These are phyloP conservation scores for Russula lepida DNA, from an alignment of 768 basidiomycete species.

Conservation along the genomic window DNA sequence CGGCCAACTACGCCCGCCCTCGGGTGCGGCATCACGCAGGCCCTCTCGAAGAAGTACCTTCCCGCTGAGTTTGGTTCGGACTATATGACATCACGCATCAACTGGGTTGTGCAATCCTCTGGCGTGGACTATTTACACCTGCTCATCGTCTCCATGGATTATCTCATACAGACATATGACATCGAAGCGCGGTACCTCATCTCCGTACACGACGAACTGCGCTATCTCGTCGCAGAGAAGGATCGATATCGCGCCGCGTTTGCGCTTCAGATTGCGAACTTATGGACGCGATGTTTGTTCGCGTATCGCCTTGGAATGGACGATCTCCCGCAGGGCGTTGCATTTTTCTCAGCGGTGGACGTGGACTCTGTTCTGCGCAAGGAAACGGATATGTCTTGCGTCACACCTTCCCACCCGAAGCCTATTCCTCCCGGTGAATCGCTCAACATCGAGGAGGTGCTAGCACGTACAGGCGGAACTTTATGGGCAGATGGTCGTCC, in stretches of 20 bases:
- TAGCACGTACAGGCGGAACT: constrained; percentile 61
- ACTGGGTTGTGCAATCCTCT: constrained; percentile 99
- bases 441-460: constrained; percentile 55
- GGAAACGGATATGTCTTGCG: constrained; percentile 92
- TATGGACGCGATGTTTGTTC: constrained; percentile 91
- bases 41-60: constrained; percentile 84
- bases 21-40: constrained; percentile 88
- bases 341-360: constrained; percentile 96
- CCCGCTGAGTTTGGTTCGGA: constrained; percentile 73
- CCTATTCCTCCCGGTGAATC: constrained; percentile 86
- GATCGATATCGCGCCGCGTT: constrained; percentile 88
- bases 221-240: constrained; percentile 83
- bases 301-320: constrained; percentile 92
- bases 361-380: constrained; percentile 86
- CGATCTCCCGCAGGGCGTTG: constrained; percentile 89
- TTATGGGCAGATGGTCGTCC: constrained; percentile 49
- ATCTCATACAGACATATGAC: constrained; percentile 69
- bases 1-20: constrained; percentile 87
- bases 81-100: constrained; percentile 94
- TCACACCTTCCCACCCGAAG: constrained; percentile 83
- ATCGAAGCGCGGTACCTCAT: constrained; percentile 91
- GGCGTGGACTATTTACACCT: constrained; percentile 98
- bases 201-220: constrained; percentile 94
- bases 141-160: constrained; percentile 89
- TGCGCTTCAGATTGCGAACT: constrained; percentile 88